These are phyloP conservation scores for Phytophthora megakarya DNA, from an alignment of 352 stramenopile genomes.

Conservation along the genomic window DNA sequence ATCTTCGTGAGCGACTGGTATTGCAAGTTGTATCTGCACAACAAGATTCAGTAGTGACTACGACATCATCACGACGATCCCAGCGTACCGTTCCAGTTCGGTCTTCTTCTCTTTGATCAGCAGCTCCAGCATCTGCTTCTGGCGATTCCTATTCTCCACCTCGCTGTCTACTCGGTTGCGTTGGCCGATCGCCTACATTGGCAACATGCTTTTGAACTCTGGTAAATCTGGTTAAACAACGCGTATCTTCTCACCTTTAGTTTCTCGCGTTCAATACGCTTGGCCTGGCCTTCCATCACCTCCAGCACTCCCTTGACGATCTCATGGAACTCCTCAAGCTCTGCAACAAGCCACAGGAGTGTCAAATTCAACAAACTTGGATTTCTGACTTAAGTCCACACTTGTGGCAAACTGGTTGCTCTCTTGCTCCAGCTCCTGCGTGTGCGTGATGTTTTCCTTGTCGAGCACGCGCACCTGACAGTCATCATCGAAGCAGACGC, in stretches of 20 bases:
- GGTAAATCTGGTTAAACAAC: neutral
- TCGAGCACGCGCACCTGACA: constrained; percentile 81
- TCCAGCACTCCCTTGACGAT: constrained; percentile 82
- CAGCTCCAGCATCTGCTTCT: constrained; percentile 81
- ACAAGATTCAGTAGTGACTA: too few species aligned
- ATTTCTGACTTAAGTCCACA: constrained; percentile 16
- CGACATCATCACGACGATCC: too few species aligned
- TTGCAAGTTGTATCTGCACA: constrained; percentile 74
- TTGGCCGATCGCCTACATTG: constrained; percentile 83
- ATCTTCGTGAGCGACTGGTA: constrained; percentile 80
- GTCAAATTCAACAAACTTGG: neutral
- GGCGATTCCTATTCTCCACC: constrained; percentile 81
- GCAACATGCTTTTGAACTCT: too few species aligned
- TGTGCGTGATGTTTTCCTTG: constrained; percentile 76
- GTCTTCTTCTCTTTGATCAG: constrained; percentile 86
- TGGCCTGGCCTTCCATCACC: constrained; percentile 77
- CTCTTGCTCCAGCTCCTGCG: constrained; percentile 79
- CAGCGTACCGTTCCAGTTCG: constrained; percentile 67
- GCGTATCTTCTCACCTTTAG: constrained; percentile 59
- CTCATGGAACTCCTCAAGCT: constrained; percentile 83
- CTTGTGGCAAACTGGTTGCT: constrained; percentile 85
- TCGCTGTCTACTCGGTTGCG: constrained; percentile 82
- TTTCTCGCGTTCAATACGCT: constrained; percentile 83
- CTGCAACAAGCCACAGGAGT: constrained; percentile 31
- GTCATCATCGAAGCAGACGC: constrained; percentile 84